These are phyloP conservation scores for Pyrenopolyporus hunteri DNA, from an alignment of 495 filamentous ascomycete species.

Conservation along the genomic window DNA sequence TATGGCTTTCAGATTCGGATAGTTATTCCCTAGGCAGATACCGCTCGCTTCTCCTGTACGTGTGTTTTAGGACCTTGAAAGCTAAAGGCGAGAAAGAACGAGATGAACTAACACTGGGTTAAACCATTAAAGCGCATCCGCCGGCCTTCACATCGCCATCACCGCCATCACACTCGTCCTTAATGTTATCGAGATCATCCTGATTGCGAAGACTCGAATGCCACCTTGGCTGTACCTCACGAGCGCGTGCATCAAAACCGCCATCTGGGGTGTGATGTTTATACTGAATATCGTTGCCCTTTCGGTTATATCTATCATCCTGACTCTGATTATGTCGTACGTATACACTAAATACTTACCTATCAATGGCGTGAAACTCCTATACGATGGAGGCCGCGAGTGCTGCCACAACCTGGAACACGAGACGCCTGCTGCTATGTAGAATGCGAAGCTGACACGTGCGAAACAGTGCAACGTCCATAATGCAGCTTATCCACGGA, in stretches of 20 bases:
- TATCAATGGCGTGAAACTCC: not conserved
- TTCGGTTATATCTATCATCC: constrained; percentile 14
- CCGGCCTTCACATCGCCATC: constrained; percentile 28
- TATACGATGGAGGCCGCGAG: not conserved
- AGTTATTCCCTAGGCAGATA: not conserved
- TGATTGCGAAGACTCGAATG: constrained; percentile 30
- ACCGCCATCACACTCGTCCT: constrained; percentile 26
- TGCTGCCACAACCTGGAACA: not conserved
- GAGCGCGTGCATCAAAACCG: constrained; percentile 31
- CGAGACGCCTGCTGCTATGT: not conserved
- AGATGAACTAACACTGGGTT: constrained; percentile 14
- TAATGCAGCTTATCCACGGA: constrained; percentile 32
- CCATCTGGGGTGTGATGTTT: constrained; percentile 29
- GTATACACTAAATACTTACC: not conserved
- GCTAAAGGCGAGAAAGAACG: not conserved
- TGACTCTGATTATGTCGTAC: constrained; percentile 27
- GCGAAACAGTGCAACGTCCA: constrained; percentile 16
- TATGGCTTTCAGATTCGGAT: constrained; percentile 1
- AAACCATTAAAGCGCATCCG: constrained; percentile 11
- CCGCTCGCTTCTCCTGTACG: constrained; percentile 16
- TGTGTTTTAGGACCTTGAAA: not conserved
- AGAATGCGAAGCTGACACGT: constrained; percentile 3
- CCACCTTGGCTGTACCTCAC: constrained; percentile 26
- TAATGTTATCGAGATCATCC: constrained; percentile 33
- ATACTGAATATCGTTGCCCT: constrained; percentile 15